A percentile compares a stretch with the other conserved stretches of the same genome.
Evolutionary conservation across 257 asterid genomes (phyloP).

Genomic region (Rhazya stricta): DNA sequence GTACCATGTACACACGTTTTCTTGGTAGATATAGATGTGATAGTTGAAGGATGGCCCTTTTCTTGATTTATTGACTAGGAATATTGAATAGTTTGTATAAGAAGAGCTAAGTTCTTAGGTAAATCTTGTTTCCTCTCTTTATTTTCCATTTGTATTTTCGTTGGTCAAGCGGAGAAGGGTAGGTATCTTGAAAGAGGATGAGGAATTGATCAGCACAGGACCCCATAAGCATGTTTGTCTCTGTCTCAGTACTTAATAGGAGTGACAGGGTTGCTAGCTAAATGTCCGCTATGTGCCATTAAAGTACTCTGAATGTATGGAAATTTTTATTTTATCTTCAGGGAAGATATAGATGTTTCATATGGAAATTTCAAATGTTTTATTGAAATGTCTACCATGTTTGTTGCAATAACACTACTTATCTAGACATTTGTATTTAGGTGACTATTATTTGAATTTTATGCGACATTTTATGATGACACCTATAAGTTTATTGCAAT

Average conservation of each 20-base stretch:
- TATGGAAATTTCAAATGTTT: no score
- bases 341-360: not conserved
- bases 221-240: not conserved
- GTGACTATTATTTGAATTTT: no score
- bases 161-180: not conserved
- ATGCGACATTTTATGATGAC: no score
- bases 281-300: not conserved
- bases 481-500: no score
- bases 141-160: not conserved
- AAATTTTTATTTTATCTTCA: not conserved
- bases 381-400: no score
- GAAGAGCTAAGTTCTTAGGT: not conserved
- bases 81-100: not conserved
- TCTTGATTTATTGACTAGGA: not conserved
- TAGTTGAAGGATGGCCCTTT: conserved; percentile 10
- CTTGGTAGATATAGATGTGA: not conserved
- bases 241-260: conserved; percentile 1
- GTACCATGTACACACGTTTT: not conserved
- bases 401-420: no score
- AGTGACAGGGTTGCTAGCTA: not conserved
- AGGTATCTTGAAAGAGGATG: not conserved
- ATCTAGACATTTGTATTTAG: no score
- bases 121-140: not conserved
- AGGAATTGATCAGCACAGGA: not conserved
- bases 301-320: not conserved